Percentiles rank a stretch among this genome's conserved stretches.
Evolutionary conservation across 2,329 filamentous ascomycete species (phyloP).

Genomic region (Penicillium sp.): DNA sequence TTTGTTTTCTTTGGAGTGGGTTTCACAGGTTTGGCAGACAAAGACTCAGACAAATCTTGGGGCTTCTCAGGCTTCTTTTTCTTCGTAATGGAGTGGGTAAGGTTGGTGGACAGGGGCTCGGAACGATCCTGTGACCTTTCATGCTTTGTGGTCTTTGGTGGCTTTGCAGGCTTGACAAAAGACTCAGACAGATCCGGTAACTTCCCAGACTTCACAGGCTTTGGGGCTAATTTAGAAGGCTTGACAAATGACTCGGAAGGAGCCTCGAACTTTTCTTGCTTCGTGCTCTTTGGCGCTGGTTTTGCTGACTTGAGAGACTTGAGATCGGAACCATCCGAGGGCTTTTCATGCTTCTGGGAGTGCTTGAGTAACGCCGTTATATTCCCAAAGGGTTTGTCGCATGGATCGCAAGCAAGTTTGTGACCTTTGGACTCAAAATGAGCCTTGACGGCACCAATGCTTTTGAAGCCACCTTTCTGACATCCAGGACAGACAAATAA

Average conservation of each 20-base stretch:
- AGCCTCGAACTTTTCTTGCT: background rate
- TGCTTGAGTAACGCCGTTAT: background rate
- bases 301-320: background rate
- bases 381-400: background rate
- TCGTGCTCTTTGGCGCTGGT: background rate
- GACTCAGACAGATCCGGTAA: background rate
- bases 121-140: background rate
- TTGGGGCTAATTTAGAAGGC: background rate
- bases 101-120: background rate
- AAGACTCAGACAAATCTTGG: background rate
- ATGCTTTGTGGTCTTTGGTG: background rate
- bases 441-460: background rate
- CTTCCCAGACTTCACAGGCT: background rate
- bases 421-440: slow-evolving; percentile 8
- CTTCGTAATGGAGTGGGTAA: background rate
- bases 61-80: background rate
- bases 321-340: background rate
- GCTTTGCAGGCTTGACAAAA: background rate
- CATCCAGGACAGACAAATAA: slow-evolving; percentile 7
- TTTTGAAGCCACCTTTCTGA: slow-evolving; percentile 3
- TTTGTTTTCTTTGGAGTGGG: background rate
- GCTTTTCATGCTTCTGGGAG: background rate
- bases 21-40: background rate
- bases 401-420: background rate
- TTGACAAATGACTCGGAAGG: background rate